Conservation (phyloP, 495 filamentous ascomycete genomes). For the Tricharina praecox region DNA sequence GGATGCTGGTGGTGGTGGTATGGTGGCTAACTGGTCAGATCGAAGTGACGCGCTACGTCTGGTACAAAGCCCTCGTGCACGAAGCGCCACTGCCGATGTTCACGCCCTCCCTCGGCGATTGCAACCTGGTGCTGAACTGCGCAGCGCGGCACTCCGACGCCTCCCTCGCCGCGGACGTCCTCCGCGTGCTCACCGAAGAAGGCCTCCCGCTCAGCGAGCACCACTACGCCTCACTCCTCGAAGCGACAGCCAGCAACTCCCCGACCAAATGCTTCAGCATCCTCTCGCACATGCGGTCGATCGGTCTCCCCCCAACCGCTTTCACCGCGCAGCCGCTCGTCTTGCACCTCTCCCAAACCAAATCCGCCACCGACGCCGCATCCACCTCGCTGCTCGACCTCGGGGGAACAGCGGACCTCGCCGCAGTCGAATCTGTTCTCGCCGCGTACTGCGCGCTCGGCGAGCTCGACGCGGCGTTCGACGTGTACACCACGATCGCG, state of each 20-base stretch:
- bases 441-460: slow-evolving; percentile 33
- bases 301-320: slow-evolving; percentile 36
- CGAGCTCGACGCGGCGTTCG: slow-evolving; percentile 40
- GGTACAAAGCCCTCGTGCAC: slow-evolving; percentile 40
- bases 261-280: slow-evolving; percentile 35
- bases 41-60: no score
- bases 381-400: slow-evolving; percentile 8
- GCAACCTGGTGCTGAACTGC: slow-evolving; percentile 47
- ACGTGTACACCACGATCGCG: slow-evolving; percentile 54
- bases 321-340: slow-evolving; percentile 44
- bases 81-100: slow-evolving; percentile 30
- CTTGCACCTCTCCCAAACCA: slow-evolving; percentile 25
- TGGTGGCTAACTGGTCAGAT: no score
- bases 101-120: slow-evolving; percentile 47
- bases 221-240: slow-evolving; percentile 63
- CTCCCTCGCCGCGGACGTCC: slow-evolving; percentile 47
- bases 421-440: slow-evolving; percentile 45
- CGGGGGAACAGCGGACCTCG: slow-evolving; percentile 19
- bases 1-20: no score
- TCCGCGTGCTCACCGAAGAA: slow-evolving; percentile 40
- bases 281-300: slow-evolving; percentile 50
- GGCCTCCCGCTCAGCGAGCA: slow-evolving; percentile 37
- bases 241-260: slow-evolving; percentile 38
- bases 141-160: slow-evolving; percentile 50
- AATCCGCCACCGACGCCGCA: slow-evolving; percentile 1